These are phyloP conservation scores for Paxillus involutus DNA, from an alignment of 768 basidiomycete species.

Conservation along the genomic window DNA sequence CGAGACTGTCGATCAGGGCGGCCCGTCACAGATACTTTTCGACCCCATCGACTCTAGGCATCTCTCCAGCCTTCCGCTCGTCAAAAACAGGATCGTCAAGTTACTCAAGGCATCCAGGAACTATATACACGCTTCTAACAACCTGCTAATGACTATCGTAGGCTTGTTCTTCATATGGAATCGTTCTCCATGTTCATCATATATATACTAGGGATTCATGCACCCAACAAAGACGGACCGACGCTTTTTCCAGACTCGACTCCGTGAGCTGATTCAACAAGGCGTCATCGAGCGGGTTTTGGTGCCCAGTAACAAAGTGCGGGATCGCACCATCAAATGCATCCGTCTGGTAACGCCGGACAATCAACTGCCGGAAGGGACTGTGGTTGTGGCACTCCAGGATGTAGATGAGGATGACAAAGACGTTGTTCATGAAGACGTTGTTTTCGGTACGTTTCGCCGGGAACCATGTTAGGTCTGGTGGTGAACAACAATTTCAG, in stretches of 20 bases:
- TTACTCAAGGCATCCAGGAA: constrained; percentile 71
- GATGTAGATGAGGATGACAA: constrained; percentile 43
- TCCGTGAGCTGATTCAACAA: constrained; percentile 71
- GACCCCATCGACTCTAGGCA: constrained; percentile 77
- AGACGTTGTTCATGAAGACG: constrained; percentile 29
- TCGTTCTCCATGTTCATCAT: constrained; percentile 1
- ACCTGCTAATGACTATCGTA: constrained; percentile 78
- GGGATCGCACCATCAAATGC: constrained; percentile 54
- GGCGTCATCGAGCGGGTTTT: constrained; percentile 74
- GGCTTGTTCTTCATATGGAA: constrained; percentile 23
- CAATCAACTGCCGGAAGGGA: constrained; percentile 32
- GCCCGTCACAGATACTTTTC: constrained; percentile 45
- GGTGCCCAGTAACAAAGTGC: constrained; percentile 58
- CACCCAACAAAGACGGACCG: constrained; percentile 76
- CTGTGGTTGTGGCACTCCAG: constrained; percentile 32
- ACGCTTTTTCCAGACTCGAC: constrained; percentile 76
- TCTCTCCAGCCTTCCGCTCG: constrained; percentile 69
- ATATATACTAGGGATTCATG: constrained; percentile 60
- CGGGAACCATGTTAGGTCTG: background rate
- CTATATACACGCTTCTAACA: constrained; percentile 68
- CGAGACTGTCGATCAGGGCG: constrained; percentile 18
- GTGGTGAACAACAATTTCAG: constrained; percentile 17
- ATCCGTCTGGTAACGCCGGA: constrained; percentile 60
- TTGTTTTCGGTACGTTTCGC: constrained; percentile 29
- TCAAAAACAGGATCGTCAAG: constrained; percentile 70